Evolutionary conservation across 768 basidiomycete genomes (phyloP).

Genomic region (Leccinum sublutescens): DNA sequence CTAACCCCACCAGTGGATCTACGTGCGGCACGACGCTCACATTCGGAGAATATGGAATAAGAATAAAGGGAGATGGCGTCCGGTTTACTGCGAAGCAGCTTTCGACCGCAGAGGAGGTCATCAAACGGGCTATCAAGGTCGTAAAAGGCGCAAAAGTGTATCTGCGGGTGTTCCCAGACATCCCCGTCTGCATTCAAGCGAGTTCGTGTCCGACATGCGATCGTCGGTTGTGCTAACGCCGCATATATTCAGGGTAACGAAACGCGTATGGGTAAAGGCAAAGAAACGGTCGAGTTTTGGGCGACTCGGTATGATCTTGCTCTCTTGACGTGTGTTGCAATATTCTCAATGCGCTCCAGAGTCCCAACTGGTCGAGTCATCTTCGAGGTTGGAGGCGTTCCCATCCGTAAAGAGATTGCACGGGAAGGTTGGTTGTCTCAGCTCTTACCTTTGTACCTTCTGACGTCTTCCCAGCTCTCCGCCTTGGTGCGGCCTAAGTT

Average conservation of each 20-base stretch:
- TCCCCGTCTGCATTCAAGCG: slow-evolving; percentile 96
- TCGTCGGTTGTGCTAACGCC: neutral
- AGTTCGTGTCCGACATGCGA: slow-evolving; percentile 11
- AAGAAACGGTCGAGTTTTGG: slow-evolving; percentile 97
- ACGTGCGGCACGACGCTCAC: slow-evolving; percentile 91
- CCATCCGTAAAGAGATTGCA: slow-evolving; percentile 89
- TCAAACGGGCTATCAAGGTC: slow-evolving; percentile 85
- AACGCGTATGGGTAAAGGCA: slow-evolving; percentile 99
- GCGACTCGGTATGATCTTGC: slow-evolving; percentile 68
- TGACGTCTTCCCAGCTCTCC: slow-evolving; percentile 56
- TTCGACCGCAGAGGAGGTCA: slow-evolving; percentile 78
- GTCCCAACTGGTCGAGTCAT: slow-evolving; percentile 88
- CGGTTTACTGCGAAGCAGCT: slow-evolving; percentile 90
- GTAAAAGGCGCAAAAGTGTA: slow-evolving; percentile 88
- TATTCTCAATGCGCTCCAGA: slow-evolving; percentile 38
- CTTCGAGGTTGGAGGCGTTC: slow-evolving; percentile 89
- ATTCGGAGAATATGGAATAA: slow-evolving; percentile 88
- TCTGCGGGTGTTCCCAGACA: slow-evolving; percentile 91
- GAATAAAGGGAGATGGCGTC: slow-evolving; percentile 79
- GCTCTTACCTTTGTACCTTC: neutral
- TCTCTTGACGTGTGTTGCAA: neutral
- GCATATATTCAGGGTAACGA: slow-evolving; percentile 74
- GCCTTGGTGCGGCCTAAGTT: slow-evolving; percentile 83
- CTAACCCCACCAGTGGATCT: slow-evolving; percentile 85
- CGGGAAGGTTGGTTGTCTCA: slow-evolving; percentile 64